A percentile compares a stretch with the other conserved stretches of the same genome.
Evolutionary conservation across 495 filamentous ascomycete species (phyloP).

Genomic region (Amphirosellinia nigrospora): DNA sequence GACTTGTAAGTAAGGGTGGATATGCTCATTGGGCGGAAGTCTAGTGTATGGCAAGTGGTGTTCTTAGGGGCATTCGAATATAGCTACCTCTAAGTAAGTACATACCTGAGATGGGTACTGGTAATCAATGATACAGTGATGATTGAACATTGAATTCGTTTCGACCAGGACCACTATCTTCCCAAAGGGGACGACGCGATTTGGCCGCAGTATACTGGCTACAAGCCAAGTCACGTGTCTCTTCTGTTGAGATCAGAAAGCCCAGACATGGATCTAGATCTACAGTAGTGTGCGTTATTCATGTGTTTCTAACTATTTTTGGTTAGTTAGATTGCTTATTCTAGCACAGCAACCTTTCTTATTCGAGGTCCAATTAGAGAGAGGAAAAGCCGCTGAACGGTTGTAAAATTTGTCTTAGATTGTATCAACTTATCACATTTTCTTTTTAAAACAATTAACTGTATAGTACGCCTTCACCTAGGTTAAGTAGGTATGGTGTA

Average conservation of each 20-base stretch:
- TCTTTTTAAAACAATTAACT: too few relatives aligned
- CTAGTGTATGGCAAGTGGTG: background rate
- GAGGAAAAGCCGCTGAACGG: background rate
- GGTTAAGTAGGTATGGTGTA: background rate
- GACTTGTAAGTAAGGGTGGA: constrained; percentile 3
- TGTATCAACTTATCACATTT: too few relatives aligned
- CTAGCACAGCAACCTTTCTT: background rate
- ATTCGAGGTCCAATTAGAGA: background rate
- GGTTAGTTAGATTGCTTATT: background rate
- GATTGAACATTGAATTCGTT: background rate
- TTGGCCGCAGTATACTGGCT: background rate
- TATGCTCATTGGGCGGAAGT: background rate
- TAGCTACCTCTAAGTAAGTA: too few relatives aligned
- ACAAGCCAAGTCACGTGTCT: constrained; percentile 17
- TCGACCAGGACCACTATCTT: background rate
- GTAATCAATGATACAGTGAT: constrained; percentile 2
- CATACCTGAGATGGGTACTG: too few relatives aligned
- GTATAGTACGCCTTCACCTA: background rate
- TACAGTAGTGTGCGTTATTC: background rate
- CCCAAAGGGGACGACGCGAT: background rate
- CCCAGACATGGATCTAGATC: background rate
- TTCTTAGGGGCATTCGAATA: background rate
- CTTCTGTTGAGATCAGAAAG: background rate
- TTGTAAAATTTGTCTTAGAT: too few relatives aligned
- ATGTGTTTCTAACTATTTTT: background rate